phyloP scores from a whole-genome alignment of 768 basidiomycete genomes.

The Leccinum subgranulosum region DNA sequence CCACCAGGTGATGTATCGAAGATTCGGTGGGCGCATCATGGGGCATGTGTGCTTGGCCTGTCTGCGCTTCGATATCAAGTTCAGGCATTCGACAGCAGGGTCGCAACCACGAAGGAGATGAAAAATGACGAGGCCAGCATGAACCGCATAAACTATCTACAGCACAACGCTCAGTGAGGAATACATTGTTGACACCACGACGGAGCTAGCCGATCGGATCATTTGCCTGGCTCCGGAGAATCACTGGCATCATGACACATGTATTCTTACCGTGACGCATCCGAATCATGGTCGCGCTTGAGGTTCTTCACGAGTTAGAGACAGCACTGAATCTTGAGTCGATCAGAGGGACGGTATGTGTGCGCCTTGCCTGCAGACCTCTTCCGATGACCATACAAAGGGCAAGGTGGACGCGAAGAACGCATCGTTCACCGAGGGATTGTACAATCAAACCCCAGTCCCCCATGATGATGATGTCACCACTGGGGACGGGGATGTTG shows the following conservation, averaged over 20 bases:
- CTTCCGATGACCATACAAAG: no score
- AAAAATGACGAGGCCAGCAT: slow-evolving; percentile 54
- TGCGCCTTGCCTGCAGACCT: no score
- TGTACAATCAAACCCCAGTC: no score
- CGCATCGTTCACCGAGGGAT: not conserved
- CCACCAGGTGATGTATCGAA: slow-evolving; percentile 39
- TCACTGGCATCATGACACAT: no score
- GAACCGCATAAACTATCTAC: slow-evolving; percentile 65
- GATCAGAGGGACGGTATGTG: slow-evolving; percentile 49
- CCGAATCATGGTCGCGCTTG: not conserved
- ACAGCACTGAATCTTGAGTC: slow-evolving; percentile 44
- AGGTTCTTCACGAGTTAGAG: slow-evolving; percentile 28
- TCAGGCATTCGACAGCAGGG: slow-evolving; percentile 30
- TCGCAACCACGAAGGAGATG: slow-evolving; percentile 46
- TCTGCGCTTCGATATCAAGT: no score
- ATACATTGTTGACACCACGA: not conserved
- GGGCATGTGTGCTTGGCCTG: no score
- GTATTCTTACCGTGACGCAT: no score
- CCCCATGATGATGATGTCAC: not conserved
- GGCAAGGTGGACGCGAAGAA: not conserved
- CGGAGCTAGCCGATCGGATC: not conserved
- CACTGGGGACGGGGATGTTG: not conserved
- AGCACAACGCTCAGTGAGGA: not conserved
- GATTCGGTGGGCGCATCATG: slow-evolving; percentile 18
- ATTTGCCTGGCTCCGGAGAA: not conserved